phyloP scores from a whole-genome alignment of 2,329 filamentous ascomycete genomes.

The Neocatenulostroma microsporum region DNA sequence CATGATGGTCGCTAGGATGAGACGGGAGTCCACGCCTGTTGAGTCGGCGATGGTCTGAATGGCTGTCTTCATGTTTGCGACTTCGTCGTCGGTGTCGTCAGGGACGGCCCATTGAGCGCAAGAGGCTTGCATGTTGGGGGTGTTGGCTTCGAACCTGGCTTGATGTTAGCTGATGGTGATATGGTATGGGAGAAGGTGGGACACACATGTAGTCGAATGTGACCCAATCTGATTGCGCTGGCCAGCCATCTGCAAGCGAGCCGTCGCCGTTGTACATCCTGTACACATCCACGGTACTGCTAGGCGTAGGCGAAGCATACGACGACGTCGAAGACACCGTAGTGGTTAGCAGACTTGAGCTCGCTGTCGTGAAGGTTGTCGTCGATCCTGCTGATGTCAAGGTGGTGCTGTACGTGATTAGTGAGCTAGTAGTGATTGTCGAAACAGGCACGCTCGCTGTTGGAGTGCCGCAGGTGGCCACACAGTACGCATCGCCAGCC shows the following conservation, averaged over 20 bases:
- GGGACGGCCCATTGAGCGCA: constrained; percentile 30
- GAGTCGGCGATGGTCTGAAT: constrained; percentile 26
- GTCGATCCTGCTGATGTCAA: too few relatives aligned
- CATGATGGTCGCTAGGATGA: constrained; percentile 40
- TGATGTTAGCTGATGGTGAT: constrained; percentile 7
- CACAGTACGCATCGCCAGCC: constrained; percentile 20
- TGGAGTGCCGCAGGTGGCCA: constrained; percentile 15
- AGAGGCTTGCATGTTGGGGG: constrained; percentile 28
- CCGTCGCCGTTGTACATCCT: constrained; percentile 30
- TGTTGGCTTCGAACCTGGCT: constrained; percentile 30
- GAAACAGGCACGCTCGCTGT: not conserved
- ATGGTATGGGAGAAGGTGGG: constrained; percentile 2
- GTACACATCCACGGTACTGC: constrained; percentile 15
- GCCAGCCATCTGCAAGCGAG: constrained; percentile 31
- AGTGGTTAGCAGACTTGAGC: constrained; percentile 1
- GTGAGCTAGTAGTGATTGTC: too few relatives aligned
- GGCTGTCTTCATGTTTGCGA: constrained; percentile 30
- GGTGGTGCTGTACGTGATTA: too few relatives aligned
- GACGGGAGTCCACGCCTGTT: constrained; percentile 32
- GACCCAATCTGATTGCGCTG: constrained; percentile 28
- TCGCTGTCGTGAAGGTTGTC: too few relatives aligned
- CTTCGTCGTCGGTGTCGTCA: constrained; percentile 35
- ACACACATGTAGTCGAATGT: constrained; percentile 29
- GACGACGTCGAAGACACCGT: constrained; percentile 6
- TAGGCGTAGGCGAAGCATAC: constrained; percentile 5